A percentile compares a stretch with the other conserved stretches of the same genome.
These are phyloP conservation scores for Mycosphaerella arachidis DNA, from an alignment of 2,329 filamentous ascomycete species.

Conservation along the genomic window DNA sequence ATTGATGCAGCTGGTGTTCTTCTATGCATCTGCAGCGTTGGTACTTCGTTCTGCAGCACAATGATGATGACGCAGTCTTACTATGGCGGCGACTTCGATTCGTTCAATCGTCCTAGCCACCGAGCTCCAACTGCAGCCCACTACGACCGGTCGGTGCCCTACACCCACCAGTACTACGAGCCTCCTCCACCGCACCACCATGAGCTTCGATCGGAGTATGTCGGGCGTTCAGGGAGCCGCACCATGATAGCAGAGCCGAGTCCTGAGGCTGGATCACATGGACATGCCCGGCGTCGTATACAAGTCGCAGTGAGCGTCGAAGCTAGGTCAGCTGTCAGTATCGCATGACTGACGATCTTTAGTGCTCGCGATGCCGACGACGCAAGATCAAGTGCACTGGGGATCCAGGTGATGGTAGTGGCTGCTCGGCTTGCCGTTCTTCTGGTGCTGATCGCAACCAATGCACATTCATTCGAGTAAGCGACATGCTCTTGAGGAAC, in stretches of 20 bases:
- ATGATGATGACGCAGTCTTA: slow-evolving; percentile 32
- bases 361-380: slow-evolving; percentile 88
- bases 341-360: slow-evolving; percentile 11
- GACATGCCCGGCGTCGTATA: slow-evolving; percentile 48
- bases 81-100: slow-evolving; percentile 26
- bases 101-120: slow-evolving; percentile 21
- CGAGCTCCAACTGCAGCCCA: slow-evolving; percentile 22
- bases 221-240: slow-evolving; percentile 17
- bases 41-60: slow-evolving; percentile 11
- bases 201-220: slow-evolving; percentile 24
- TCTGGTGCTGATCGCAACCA: slow-evolving; percentile 58
- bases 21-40: slow-evolving; percentile 16
- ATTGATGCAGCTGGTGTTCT: slow-evolving; percentile 6
- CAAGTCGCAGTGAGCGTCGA: slow-evolving; percentile 46
- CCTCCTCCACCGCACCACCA: slow-evolving; percentile 12
- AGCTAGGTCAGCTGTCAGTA: slow-evolving; percentile 1
- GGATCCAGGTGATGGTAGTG: slow-evolving; percentile 67
- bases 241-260: slow-evolving; percentile 31
- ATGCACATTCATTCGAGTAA: slow-evolving; percentile 77
- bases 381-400: slow-evolving; percentile 94
- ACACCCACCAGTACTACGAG: slow-evolving; percentile 24
- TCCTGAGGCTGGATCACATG: slow-evolving; percentile 31
- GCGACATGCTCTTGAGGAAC: not conserved
- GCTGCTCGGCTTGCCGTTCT: slow-evolving; percentile 78
- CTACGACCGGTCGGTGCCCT: slow-evolving; percentile 26